Evolutionary conservation across 805 yeast species (phyloP), one percentile per base, ranked within the genome.

Genomic region (Dipodascus albidus): DNA sequence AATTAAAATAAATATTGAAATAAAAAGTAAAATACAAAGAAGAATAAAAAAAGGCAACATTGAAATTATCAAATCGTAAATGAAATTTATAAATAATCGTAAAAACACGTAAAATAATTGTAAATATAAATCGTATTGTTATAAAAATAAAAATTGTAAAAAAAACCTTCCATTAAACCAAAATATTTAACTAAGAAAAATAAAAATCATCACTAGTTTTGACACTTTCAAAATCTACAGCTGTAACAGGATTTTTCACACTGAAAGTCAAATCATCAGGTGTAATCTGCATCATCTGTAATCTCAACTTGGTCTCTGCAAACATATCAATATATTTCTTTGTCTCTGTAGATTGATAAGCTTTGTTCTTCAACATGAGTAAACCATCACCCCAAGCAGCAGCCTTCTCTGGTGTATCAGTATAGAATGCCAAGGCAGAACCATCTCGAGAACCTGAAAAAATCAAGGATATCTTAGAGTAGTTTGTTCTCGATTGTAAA

Each of bases 331-430:
- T 66, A 57, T 79, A 81, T 20, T 60, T 62, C 53, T 66, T 65
- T 3, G 82, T 72, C 19, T 74, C 79, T 0, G 62, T 63, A 1
- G 81, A 75, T 17, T 76, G 57, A 35, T 62, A 67, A 21, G 53
- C 55, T 51, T 61, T 72, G 52, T 73, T 70, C 20, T 74, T 69
- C 35, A 80, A 62, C 63, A 80, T 68, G 60, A 79, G 80, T 53
- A 87, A 65, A 0, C 95, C 96, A 67, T 87, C 95, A 35, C 83
- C 69, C 95, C 95, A 87, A 4, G 82, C 78, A 52, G 77, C 79
- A 47, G 83, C 80, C 50, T 79, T 75, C 50, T 83, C 87, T 57
- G 77, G 76, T 1, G 87, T 82, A 55, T 85, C 90, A 14, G 86
- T 78, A 63, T 76, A 86, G 60, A 86, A 83, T n/a, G 74, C 65